Conservation (phyloP, 768 basidiomycete genomes). For the Trametes cubensis region DNA sequence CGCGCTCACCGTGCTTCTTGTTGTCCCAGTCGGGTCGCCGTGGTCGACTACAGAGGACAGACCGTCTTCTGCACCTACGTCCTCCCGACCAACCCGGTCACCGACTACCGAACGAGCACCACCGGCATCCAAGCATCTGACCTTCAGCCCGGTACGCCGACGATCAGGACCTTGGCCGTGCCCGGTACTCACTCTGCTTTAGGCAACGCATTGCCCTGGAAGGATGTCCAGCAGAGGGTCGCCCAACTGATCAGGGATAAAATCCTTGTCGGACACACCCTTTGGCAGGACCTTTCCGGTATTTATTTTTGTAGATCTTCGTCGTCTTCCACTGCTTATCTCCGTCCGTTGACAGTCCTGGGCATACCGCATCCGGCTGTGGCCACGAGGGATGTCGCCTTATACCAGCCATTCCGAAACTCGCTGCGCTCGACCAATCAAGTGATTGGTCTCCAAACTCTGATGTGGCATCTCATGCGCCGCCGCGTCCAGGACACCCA, state of each 20-base stretch:
- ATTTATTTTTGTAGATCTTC: constrained; percentile 12
- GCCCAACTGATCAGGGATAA: constrained; percentile 70
- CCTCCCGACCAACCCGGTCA: constrained; percentile 64
- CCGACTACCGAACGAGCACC: constrained; percentile 70
- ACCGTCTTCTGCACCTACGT: constrained; percentile 67
- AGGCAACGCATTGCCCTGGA: constrained; percentile 60
- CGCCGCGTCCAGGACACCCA: constrained; percentile 74
- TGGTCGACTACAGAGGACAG: constrained; percentile 48
- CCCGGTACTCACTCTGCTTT: constrained; percentile 6
- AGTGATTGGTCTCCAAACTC: constrained; percentile 72
- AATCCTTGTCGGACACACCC: constrained; percentile 72
- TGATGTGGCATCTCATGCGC: constrained; percentile 82
- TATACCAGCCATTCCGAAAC: constrained; percentile 81
- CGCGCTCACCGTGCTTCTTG: constrained; percentile 14
- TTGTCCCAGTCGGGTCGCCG: constrained; percentile 45
- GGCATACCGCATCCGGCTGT: constrained; percentile 82
- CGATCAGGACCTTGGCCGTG: background rate
- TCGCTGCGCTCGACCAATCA: constrained; percentile 68
- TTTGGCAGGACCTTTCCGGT: constrained; percentile 86
- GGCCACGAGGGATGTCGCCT: constrained; percentile 75
- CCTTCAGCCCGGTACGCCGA: constrained; percentile 42
- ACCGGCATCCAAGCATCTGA: constrained; percentile 56
- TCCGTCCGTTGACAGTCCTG: constrained; percentile 51
- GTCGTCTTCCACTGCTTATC: constrained; percentile 21
- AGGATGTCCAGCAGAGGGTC: constrained; percentile 65